These are phyloP conservation scores for Syzygium jambos DNA, from an alignment of 345 rosid species.

Conservation along the genomic window DNA sequence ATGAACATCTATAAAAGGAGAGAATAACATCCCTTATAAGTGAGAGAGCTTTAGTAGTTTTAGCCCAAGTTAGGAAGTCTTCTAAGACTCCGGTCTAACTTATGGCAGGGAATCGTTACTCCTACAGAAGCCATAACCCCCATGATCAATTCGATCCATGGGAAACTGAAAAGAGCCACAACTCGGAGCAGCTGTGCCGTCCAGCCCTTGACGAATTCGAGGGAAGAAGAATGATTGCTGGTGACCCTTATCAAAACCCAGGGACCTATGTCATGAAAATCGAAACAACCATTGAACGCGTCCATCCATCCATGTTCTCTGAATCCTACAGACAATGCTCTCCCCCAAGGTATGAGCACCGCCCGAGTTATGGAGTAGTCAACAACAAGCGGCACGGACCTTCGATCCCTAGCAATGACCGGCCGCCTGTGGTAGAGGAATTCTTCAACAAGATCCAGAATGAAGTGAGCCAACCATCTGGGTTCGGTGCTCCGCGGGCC, in stretches of 20 bases:
- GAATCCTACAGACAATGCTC: not conserved
- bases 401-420: not conserved
- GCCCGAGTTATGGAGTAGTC: not conserved
- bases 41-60: not conserved
- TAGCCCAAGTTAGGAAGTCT: not conserved
- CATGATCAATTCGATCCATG: not conserved
- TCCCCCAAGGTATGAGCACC: not conserved
- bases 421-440: not conserved
- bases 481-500: constrained; percentile 13
- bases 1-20: not conserved
- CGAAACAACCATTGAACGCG: not conserved
- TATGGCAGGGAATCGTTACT: not conserved
- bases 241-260: not conserved
- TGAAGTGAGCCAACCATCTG: constrained; percentile 1
- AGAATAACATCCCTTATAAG: not conserved
- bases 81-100: not conserved
- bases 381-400: not conserved
- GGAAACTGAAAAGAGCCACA: not conserved
- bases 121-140: not conserved
- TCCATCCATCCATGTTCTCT: not conserved
- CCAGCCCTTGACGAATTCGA: not conserved
- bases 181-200: not conserved
- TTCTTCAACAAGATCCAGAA: not conserved
- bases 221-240: not conserved
- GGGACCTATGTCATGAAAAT: not conserved